These are phyloP conservation scores for Leucocoprinus birnbaumii DNA, from an alignment of 768 basidiomycete genomes.

Conservation along the genomic window DNA sequence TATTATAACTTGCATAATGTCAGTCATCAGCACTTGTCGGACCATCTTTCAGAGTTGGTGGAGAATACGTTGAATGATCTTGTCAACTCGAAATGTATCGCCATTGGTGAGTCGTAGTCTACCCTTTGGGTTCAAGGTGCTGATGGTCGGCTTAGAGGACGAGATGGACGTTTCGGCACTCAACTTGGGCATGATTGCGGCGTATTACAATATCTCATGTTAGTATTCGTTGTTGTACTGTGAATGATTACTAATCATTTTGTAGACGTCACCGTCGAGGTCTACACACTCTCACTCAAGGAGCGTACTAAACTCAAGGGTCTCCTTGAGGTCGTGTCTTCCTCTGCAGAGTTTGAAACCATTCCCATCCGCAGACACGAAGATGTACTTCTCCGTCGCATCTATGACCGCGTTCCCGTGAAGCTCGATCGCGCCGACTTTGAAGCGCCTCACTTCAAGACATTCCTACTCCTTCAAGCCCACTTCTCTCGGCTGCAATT, in stretches of 20 bases:
- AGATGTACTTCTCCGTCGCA: conserved; percentile 76
- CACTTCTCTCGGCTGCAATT: conserved; percentile 93
- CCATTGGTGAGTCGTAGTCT: conserved; percentile 60
- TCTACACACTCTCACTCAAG: conserved; percentile 92
- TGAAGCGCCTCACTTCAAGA: conserved; percentile 97
- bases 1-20: conserved; percentile 95
- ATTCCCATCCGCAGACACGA: conserved; percentile 97
- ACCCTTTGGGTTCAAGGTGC: background rate
- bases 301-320: conserved; percentile 97
- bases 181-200: conserved; percentile 98
- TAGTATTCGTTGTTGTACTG: conserved; percentile 24
- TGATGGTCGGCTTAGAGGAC: conserved; percentile 52
- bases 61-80: conserved; percentile 91
- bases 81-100: conserved; percentile 92
- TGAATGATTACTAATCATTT: background rate
- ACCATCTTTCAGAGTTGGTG: conserved; percentile 94
- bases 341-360: conserved; percentile 92
- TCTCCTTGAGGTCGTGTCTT: conserved; percentile 93
- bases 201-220: conserved; percentile 94
- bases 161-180: conserved; percentile 91
- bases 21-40: conserved; percentile 92
- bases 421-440: conserved; percentile 83
- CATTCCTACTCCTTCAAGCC: conserved; percentile 93
- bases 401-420: conserved; percentile 96
- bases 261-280: conserved; percentile 92